Evolutionary conservation across 805 yeast species (phyloP).

Genomic region (Saccharomyces paradoxus): DNA sequence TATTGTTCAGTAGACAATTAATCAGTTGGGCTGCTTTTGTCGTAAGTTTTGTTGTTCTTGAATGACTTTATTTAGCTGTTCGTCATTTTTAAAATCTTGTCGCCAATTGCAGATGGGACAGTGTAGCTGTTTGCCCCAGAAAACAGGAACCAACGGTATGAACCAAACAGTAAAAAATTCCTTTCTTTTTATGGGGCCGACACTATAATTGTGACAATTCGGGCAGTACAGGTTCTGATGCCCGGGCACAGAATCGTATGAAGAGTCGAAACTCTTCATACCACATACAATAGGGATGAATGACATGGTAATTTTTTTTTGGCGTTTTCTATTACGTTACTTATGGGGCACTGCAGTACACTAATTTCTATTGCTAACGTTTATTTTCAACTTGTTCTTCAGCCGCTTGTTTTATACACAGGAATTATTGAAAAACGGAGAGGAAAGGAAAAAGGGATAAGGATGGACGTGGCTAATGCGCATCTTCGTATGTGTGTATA

Average conservation of each 20-base stretch:
- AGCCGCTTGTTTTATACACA: background rate
- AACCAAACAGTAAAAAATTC: slow-evolving; percentile 48
- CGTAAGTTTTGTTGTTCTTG: background rate
- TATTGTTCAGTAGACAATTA: background rate
- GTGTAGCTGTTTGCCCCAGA: slow-evolving; percentile 42
- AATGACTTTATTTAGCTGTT: slow-evolving; percentile 27
- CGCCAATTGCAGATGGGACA: slow-evolving; percentile 47
- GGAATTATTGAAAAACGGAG: background rate
- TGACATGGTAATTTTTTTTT: slow-evolving; percentile 4
- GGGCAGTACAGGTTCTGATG: slow-evolving; percentile 38
- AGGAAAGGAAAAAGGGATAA: background rate
- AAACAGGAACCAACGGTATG: slow-evolving; percentile 46
- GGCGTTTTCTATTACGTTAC: background rate
- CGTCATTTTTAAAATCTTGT: slow-evolving; percentile 30
- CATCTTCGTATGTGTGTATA: background rate
- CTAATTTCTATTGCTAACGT: background rate
- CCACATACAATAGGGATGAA: slow-evolving; percentile 33
- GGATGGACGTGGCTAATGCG: background rate
- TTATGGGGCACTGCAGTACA: background rate
- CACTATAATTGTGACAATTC: slow-evolving; percentile 50
- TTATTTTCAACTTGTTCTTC: background rate
- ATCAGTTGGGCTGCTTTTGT: background rate
- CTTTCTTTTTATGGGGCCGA: slow-evolving; percentile 42
- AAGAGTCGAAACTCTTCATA: slow-evolving; percentile 26
- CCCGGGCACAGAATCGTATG: slow-evolving; percentile 23